A percentile compares a stretch with the other conserved stretches of the same genome.
These are phyloP conservation scores for Citrullus mucosospermus DNA, from an alignment of 306 rosid species.

Conservation along the genomic window DNA sequence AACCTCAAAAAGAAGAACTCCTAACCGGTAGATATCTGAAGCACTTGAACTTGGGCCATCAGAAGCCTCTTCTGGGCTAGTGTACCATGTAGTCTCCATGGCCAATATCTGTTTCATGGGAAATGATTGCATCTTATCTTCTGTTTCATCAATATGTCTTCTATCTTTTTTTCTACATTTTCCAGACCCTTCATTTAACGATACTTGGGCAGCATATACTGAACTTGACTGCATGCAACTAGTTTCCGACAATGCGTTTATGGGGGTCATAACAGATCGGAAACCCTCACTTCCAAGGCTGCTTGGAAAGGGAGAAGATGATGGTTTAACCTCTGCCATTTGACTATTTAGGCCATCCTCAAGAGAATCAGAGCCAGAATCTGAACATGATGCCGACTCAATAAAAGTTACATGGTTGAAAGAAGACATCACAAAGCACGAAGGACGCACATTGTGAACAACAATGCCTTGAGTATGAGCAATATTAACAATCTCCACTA, in stretches of 20 bases:
- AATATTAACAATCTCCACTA: constrained; percentile 62
- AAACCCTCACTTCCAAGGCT: constrained; percentile 44
- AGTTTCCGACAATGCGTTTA: constrained; percentile 49
- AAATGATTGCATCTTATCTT: constrained; percentile 64
- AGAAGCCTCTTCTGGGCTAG: constrained; percentile 75
- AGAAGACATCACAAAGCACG: constrained; percentile 92
- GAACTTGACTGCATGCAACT: constrained; percentile 82
- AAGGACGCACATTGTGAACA: constrained; percentile 89
- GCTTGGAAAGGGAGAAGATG: constrained; percentile 33
- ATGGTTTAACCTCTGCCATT: constrained; percentile 31
- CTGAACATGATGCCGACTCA: constrained; percentile 89
- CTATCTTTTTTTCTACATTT: constrained; percentile 48
- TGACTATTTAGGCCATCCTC: constrained; percentile 49
- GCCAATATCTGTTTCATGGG: constrained; percentile 83
- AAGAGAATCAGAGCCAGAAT: constrained; percentile 75
- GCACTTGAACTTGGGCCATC: constrained; percentile 58
- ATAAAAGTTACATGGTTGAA: constrained; percentile 85
- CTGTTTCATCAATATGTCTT: constrained; percentile 43
- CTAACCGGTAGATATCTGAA: constrained; percentile 77
- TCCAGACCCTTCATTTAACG: constrained; percentile 53
- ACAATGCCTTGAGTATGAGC: constrained; percentile 89
- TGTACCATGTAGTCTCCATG: constrained; percentile 84
- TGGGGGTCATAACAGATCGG: constrained; percentile 27
- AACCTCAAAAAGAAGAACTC: constrained; percentile 95
- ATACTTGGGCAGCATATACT: constrained; percentile 46